Evolutionary conservation across 2,329 filamentous ascomycete species (phyloP).

Genomic region (Fusarium falciforme): DNA sequence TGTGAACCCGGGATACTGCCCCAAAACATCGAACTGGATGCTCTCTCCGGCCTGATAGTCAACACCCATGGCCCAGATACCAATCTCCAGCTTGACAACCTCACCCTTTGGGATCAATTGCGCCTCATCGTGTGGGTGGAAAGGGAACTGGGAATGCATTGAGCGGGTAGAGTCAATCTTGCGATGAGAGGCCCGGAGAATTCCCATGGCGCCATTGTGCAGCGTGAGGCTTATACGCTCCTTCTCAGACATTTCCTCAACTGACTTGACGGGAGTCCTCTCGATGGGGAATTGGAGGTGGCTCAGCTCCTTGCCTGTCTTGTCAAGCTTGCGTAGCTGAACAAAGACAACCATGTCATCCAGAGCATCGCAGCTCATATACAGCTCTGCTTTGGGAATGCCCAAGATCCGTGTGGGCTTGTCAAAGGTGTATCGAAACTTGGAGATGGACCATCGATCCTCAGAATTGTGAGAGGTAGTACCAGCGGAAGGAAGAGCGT

Average conservation of each 20-base stretch:
- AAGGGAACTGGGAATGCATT: not conserved
- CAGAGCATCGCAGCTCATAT: slow-evolving; percentile 31
- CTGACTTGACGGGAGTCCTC: not conserved
- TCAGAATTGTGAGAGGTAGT: slow-evolving; percentile 16
- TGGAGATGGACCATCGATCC: slow-evolving; percentile 29
- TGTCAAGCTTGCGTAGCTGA: not conserved
- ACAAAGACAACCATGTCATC: not conserved
- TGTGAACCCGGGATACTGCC: not conserved
- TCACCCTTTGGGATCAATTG: not conserved
- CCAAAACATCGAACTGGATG: not conserved
- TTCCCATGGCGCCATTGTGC: not conserved
- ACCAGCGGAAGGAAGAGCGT: not conserved
- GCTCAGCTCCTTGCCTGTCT: not conserved
- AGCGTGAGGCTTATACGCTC: not conserved
- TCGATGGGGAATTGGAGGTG: not conserved
- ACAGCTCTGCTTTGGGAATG: slow-evolving; percentile 26
- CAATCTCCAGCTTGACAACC: not conserved
- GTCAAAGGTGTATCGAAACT: slow-evolving; percentile 25
- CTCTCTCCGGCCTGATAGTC: not conserved
- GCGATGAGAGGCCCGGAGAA: not conserved
- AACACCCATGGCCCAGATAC: not conserved
- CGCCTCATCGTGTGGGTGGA: not conserved
- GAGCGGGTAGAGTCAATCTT: not conserved
- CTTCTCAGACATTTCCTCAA: not conserved
- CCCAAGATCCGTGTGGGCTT: slow-evolving; percentile 20